Evolutionary conservation across 257 asterid genomes (phyloP), one percentile per base, ranked within the genome.

Genomic region (Ballota nigra): DNA sequence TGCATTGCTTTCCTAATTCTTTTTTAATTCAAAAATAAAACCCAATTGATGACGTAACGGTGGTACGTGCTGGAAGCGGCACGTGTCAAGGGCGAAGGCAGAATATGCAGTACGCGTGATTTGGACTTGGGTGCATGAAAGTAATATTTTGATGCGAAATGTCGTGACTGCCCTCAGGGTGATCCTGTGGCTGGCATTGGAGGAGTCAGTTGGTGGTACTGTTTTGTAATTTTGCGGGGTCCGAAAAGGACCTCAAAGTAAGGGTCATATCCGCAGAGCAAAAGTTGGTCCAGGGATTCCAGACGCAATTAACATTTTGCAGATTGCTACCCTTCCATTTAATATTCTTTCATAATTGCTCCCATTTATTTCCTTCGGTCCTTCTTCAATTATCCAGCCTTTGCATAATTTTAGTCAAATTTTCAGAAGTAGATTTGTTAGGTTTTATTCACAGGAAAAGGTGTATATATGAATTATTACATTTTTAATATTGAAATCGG

Each of bases 61-160:
- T 19, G 68, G 80, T 75, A 72, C 83, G 85, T 83, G 81, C 69
- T 41, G 61, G 6, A 18, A 4, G 8, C 12, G 77, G 78, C 76
- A 78, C 83, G 82, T 82, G 85, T 69, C 73, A 16, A 45, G 53
- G 68, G 70, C 31, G 51, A 78, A 61, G 82, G 77, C 86, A 78
- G 74, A 77, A 80, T 79, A 83, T 75, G 81, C 86, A 81, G 86
- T 81, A 19, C 79, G 89, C 89, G 86, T 87, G 90, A 81, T 61
- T 78, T 81, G 85, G 90, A 71, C 83, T 79, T 68, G 72, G 83
- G 53, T 20, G 72, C 40, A 29, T 43, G 79, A 63, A 59, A 49
- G 70, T 62, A 23, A 70, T 49, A 69, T 67, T 74, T 79, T 52
- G 20, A 31, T 15, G 0, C 1, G 53, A 57, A 80, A 78, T 74